Base-by-base conservation (phyloP, 805 yeast genomes). In the Saccharomycopsis schoenii region DNA sequence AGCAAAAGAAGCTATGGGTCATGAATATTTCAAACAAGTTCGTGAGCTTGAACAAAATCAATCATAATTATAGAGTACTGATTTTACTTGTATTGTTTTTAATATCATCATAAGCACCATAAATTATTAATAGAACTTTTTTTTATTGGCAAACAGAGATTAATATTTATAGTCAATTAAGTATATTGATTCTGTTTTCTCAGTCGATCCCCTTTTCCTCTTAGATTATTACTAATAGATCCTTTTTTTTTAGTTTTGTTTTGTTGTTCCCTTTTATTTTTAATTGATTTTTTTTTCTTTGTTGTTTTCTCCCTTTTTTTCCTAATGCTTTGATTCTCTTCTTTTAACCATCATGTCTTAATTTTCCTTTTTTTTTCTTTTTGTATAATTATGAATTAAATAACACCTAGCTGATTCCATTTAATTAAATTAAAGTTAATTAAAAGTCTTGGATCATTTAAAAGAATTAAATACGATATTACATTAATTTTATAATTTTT, bases 1-100 rank as follows among this genome's bases (percentile, higher is more conserved):
- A 4, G 97, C 97, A 1, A 77, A 81, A 71, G 97, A 91, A 72
- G 96, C 97, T 17, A 83, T 89, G 90, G 81, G 71, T 2, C 97
- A 91, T 73, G 76, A 78, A 11, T 87, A 85, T 70, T 86, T 87
- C 73, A 80, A 80, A 62, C 60, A 60, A n/a, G 57, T 64, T 29
- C 60, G 62, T 51, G 60, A 60, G 37, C 47, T 36, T 40, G 56
- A 56, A 40, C 24, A 55, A 36, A 41, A 56, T 4, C 42, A 39
- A 15, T 29, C 42, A 15, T 37, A 47, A 24, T 34, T 40, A 57
- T 15, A 47, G 24, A 12, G 4, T 52, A 25, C 15, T 52, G n/a
- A 8, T 21, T n/a, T 29, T 52, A 21, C 29, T 52, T 6, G 4
- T 34, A 10, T 29, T 11, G n/a, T n/a, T 47, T 47, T n/a, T 11